phyloP scores from a whole-genome alignment of 2,329 filamentous ascomycete genomes.

The Rosellinia necatrix region DNA sequence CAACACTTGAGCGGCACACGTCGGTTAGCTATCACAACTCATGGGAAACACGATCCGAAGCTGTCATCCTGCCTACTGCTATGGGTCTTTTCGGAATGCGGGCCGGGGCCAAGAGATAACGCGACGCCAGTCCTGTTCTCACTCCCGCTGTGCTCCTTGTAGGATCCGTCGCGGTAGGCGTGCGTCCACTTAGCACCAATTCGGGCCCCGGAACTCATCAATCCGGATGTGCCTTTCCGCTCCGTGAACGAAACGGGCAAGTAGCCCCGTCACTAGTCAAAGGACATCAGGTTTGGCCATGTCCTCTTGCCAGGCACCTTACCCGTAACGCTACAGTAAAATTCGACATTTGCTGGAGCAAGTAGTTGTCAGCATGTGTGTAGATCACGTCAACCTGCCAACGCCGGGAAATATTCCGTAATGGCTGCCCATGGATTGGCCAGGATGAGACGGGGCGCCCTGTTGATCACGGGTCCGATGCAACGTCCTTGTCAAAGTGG shows the following conservation, averaged over 20 bases:
- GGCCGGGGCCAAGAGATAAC: slow-evolving; percentile 16
- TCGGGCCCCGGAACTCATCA: slow-evolving; percentile 25
- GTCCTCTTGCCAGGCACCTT: not conserved
- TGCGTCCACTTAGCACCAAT: slow-evolving; percentile 17
- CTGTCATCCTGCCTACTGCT: not conserved
- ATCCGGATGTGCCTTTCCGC: slow-evolving; percentile 10
- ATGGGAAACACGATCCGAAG: not conserved
- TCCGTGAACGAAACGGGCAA: slow-evolving; percentile 32
- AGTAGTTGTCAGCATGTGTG: slow-evolving; percentile 3
- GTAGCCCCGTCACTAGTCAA: slow-evolving; percentile 23
- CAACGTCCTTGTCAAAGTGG: slow-evolving; percentile 4
- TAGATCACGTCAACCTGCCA: not conserved
- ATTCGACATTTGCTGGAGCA: slow-evolving; percentile 1
- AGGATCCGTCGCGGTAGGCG: slow-evolving; percentile 9
- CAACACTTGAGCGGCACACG: too few species aligned
- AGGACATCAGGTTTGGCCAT: not conserved
- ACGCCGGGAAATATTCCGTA: slow-evolving; percentile 16
- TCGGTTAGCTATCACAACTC: not conserved
- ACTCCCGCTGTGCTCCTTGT: not conserved
- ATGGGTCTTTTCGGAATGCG: slow-evolving; percentile 15
- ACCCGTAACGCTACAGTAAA: not conserved
- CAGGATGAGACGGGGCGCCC: slow-evolving; percentile 2
- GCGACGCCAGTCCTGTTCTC: not conserved
- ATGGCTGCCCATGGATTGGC: slow-evolving; percentile 6
- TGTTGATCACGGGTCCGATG: slow-evolving; percentile 16